A percentile compares a stretch with the other conserved stretches of the same genome.
Conservation (phyloP, 768 basidiomycete genomes). For the Serendipita sp. region DNA sequence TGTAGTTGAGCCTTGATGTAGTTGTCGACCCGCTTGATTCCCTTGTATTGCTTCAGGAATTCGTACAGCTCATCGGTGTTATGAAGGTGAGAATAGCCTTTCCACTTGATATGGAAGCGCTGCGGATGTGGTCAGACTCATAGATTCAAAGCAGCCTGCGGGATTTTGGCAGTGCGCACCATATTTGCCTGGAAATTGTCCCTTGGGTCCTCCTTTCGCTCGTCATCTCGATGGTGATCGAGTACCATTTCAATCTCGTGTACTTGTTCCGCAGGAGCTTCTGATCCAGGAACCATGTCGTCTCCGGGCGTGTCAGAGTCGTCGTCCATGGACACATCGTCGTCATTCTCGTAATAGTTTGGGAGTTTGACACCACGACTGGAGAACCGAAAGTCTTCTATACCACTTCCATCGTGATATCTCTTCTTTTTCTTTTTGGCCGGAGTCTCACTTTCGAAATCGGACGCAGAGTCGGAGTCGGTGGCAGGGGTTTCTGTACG, state of each 20-base stretch:
- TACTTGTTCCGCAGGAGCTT: conserved; percentile 33
- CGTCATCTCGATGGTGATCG: conserved; percentile 73
- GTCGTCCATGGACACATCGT: conserved; percentile 65
- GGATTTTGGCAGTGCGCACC: conserved; percentile 27
- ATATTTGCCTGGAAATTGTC: conserved; percentile 82
- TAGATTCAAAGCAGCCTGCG: conserved; percentile 9
- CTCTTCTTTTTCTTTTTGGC: conserved; percentile 71
- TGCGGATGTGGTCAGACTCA: conserved; percentile 20
- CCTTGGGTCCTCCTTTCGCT: conserved; percentile 51
- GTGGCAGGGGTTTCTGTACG: conserved; percentile 27
- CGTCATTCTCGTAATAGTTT: conserved; percentile 61
- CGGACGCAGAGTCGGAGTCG: conserved; percentile 52
- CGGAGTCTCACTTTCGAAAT: conserved; percentile 56
- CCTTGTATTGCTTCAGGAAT: conserved; percentile 87
- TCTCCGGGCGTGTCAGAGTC: conserved; percentile 35
- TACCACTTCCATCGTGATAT: conserved; percentile 27
- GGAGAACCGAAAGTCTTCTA: conserved; percentile 62
- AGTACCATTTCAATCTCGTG: conserved; percentile 90
- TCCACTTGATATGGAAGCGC: conserved; percentile 99
- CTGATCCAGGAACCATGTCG: conserved; percentile 30
- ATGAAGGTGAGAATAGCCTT: conserved; percentile 92
- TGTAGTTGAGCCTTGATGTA: conserved; percentile 64
- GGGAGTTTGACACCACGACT: conserved; percentile 62
- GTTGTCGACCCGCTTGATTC: conserved; percentile 94
- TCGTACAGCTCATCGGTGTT: conserved; percentile 99